Percentiles rank a stretch among this genome's conserved stretches.
phyloP scores from a whole-genome alignment of 352 stramenopile species.

The Globisporangium ultimum region DNA sequence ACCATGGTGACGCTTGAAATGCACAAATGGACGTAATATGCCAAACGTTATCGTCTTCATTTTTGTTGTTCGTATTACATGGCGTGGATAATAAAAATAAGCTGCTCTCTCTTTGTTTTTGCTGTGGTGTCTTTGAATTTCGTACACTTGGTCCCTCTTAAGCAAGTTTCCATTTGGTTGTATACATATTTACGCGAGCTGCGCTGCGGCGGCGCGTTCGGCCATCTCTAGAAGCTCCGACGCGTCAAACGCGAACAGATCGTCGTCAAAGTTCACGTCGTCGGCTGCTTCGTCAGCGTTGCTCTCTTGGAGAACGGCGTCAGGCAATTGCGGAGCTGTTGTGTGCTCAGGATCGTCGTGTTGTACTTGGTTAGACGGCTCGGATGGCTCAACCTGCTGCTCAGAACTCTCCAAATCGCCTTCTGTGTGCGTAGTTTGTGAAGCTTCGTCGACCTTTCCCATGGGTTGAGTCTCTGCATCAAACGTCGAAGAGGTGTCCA shows the following conservation, averaged over 20 bases:
- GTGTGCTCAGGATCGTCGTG: background rate
- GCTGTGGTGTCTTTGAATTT: too few relatives aligned
- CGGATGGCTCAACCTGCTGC: background rate
- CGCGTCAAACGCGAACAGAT: slow-evolving; percentile 7
- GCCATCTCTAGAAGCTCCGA: slow-evolving; percentile 13
- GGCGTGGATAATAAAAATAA: too few relatives aligned
- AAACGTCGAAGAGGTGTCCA: too few relatives aligned
- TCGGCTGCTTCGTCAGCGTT: slow-evolving; percentile 7
- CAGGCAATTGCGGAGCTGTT: too few relatives aligned
- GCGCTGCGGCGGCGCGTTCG: slow-evolving; percentile 5
- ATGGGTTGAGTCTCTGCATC: too few relatives aligned
- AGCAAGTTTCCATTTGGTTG: too few relatives aligned
- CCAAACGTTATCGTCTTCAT: too few relatives aligned
- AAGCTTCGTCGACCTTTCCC: too few relatives aligned
- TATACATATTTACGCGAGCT: background rate
- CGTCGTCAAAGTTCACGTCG: slow-evolving; percentile 2
- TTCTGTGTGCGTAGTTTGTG: too few relatives aligned
- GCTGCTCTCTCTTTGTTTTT: background rate
- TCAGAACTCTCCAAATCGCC: too few relatives aligned
- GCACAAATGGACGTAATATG: background rate
- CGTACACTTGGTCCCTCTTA: too few relatives aligned
- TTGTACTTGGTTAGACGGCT: background rate
- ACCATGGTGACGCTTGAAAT: background rate
- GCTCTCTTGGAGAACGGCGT: too few relatives aligned
- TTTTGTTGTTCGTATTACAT: background rate